Evolutionary conservation across 768 basidiomycete species (phyloP).

Genomic region (Boletales sp.): DNA sequence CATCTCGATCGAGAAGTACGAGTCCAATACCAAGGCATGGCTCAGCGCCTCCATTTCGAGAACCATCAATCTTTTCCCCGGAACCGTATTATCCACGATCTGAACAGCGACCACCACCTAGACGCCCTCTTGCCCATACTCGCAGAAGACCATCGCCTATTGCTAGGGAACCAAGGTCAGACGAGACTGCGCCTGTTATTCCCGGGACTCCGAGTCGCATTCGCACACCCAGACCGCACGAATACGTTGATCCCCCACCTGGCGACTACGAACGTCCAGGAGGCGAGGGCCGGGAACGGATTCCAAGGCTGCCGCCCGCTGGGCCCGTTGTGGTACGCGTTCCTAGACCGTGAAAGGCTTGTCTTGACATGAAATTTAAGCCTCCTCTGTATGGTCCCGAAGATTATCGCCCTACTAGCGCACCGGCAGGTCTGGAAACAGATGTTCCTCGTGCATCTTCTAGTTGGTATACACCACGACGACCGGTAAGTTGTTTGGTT

Average conservation of each 20-base stretch:
- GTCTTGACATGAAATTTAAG: conserved; percentile 12
- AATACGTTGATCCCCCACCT: conserved; percentile 7
- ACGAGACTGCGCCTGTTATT: conserved; percentile 4
- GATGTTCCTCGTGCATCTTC: conserved; percentile 10
- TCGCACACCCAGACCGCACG: conserved; percentile 6
- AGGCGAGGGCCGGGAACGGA: not conserved
- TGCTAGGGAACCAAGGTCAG: not conserved
- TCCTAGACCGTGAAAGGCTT: not conserved
- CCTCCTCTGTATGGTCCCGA: conserved; percentile 18
- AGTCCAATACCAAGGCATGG: conserved; percentile 32
- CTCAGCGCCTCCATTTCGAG: conserved; percentile 27
- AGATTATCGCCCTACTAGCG: conserved; percentile 20
- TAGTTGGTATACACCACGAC: conserved; percentile 24
- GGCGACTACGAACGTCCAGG: conserved; percentile 2
- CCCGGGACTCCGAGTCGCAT: conserved; percentile 6
- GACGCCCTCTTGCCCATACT: conserved; percentile 3
- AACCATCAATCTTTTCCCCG: conserved; percentile 19
- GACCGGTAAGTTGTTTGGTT: conserved; percentile 13
- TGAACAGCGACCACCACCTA: conserved; percentile 3
- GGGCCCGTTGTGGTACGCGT: conserved; percentile 18
- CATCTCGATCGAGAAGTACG: conserved; percentile 38
- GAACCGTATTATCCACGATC: conserved; percentile 12
- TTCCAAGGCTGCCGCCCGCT: conserved; percentile 23
- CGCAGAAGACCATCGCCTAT: not conserved
- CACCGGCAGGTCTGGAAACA: conserved; percentile 18